These are phyloP conservation scores for Trifolium pratense DNA, from an alignment of 306 rosid genomes.

Conservation along the genomic window DNA sequence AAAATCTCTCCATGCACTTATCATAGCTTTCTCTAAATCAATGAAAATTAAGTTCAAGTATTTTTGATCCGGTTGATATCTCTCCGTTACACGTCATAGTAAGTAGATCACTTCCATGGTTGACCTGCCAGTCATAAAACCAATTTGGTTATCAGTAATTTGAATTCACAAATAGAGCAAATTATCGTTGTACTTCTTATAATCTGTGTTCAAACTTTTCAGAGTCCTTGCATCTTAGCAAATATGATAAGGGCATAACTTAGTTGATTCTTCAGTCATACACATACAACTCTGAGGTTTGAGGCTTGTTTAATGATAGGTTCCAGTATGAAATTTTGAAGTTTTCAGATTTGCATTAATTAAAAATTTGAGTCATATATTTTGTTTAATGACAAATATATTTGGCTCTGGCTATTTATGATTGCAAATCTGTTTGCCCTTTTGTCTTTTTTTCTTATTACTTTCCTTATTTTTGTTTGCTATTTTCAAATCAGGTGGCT, in stretches of 20 bases:
- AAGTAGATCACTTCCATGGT: too few species aligned
- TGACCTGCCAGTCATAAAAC: too few species aligned
- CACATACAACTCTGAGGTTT: neutral
- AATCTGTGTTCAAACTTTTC: neutral
- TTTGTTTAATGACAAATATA: conserved; percentile 27
- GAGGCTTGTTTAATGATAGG: neutral
- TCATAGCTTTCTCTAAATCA: too few species aligned
- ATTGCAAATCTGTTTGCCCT: conserved; percentile 25
- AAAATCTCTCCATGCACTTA: too few species aligned
- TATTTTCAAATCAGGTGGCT: conserved; percentile 48
- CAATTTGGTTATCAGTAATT: neutral
- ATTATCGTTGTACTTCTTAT: neutral
- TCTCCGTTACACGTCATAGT: too few species aligned
- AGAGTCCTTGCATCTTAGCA: neutral
- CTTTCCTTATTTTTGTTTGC: conserved; percentile 24
- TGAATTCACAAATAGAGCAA: neutral
- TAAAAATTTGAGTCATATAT: neutral
- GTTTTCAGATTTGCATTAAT: conserved; percentile 2
- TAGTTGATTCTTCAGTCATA: neutral
- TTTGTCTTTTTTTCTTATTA: conserved; percentile 34
- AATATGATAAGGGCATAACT: neutral
- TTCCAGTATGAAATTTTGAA: neutral
- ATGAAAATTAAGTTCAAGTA: too few species aligned
- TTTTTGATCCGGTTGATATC: too few species aligned
- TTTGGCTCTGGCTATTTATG: conserved; percentile 18